Evolutionary conservation across 176 grass and related monocot species (phyloP).

Genomic region (Raddia distichophylla): DNA sequence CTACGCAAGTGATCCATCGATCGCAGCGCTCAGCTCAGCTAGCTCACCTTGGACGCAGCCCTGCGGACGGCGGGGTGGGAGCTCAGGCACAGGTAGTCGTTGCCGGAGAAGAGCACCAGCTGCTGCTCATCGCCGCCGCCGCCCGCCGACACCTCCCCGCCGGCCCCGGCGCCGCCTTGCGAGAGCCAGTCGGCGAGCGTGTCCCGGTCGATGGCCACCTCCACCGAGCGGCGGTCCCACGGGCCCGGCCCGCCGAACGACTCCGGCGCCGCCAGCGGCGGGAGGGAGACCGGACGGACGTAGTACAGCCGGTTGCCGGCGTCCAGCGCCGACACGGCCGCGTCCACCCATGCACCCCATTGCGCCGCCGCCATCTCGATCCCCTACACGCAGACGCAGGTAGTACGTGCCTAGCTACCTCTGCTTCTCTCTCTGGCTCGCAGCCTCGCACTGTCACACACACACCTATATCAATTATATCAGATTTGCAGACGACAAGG

Average conservation of each 20-base stretch:
- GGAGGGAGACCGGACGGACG: conserved; percentile 28
- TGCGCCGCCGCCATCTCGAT: conserved; percentile 6
- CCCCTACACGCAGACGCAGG: not conserved
- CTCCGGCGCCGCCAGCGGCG: conserved; percentile 8
- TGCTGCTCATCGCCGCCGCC: not conserved
- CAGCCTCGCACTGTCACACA: no score
- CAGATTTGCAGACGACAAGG: no score
- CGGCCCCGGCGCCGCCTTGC: not conserved
- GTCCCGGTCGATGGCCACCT: conserved; percentile 21
- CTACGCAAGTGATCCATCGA: no score
- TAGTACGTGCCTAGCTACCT: no score
- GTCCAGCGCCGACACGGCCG: conserved; percentile 11
- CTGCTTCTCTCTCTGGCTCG: no score
- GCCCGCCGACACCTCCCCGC: not conserved
- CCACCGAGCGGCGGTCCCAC: conserved; percentile 35
- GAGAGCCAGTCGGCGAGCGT: not conserved
- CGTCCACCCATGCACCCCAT: conserved; percentile 32
- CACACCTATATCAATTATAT: no score
- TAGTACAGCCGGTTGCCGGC: conserved; percentile 29
- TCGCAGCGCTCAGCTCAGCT: no score
- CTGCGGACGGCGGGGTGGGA: conserved; percentile 46
- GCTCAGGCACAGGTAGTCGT: conserved; percentile 54
- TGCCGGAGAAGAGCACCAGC: conserved; percentile 51
- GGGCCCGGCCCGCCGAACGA: conserved; percentile 24
- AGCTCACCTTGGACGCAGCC: conserved; percentile 13